Base-by-base conservation (phyloP, 1,284 basidiomycete genomes). In the Apiotrichum sp. region DNA sequence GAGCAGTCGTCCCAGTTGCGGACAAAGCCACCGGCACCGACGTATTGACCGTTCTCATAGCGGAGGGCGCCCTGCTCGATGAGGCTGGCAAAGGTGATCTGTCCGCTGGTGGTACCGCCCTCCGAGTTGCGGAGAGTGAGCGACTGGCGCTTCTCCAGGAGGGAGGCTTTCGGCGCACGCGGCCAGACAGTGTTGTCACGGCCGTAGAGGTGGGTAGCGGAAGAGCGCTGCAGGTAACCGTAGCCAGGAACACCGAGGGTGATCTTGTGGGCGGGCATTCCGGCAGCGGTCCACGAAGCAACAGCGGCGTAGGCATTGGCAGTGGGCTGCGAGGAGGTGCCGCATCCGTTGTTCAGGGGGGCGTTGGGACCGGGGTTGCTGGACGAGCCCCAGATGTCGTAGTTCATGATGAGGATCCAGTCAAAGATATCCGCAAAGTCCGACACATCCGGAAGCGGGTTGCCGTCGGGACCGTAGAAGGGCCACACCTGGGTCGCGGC, bases 331-430 rank as follows among this genome's bases (percentile, higher is more conserved):
- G 83, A 82, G 13, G 88, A 89, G 74, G 87, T 87, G 33, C 79
- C 69, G 76, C 92, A 95, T 3, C 75, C 83, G 70, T 93, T 80
- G 56, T 77, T 81, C 53, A 95, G 80, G 1, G 92, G 89, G 0
- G 91, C 87, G 71, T 95, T 93, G 34, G 91, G 86, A 7, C 91
- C 91, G 16, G 91, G 90, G 16, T 77, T 80, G 3, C 77, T 69
- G 1, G 84, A 85, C 7, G 84, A 83, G 47, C 83, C 83, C 84
- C 84, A 90, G 32, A 84, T 80, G 70, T 92, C 89, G 71, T 92
- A 92, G 74, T 90, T 89, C 88, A 93, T 93, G 63, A 93, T 74
- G 57, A 88, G 77, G 52, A 90, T 79, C 86, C 87, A 91, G 70
- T 93, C 85, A 45, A 95, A 74, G 8, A 86, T 79, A 10, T 78